Evolutionary conservation across 768 basidiomycete genomes (phyloP).

Genomic region (Coprinopsis sp.): DNA sequence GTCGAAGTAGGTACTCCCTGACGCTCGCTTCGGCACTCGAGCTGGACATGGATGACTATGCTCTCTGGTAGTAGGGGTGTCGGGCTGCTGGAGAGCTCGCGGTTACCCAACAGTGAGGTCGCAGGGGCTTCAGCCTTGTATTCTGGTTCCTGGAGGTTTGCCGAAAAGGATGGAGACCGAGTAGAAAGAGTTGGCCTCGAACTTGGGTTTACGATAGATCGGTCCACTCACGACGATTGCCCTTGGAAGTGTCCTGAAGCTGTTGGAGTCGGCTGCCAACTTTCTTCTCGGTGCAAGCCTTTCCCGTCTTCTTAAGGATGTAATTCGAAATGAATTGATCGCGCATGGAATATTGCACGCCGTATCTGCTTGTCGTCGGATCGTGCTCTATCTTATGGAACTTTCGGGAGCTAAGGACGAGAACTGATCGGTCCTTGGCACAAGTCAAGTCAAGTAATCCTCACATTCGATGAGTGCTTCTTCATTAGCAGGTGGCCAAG

Average conservation of each 20-base stretch:
- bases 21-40: constrained; percentile 16
- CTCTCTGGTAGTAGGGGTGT: neutral
- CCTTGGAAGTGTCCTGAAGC: constrained; percentile 63
- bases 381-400: constrained; percentile 56
- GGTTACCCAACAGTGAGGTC: constrained; percentile 15
- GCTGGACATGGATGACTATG: constrained; percentile 19
- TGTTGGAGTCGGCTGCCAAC: constrained; percentile 78
- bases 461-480: constrained; percentile 67
- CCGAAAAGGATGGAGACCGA: neutral
- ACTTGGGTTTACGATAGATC: neutral
- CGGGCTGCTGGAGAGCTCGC: constrained; percentile 6
- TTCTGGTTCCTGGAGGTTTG: constrained; percentile 9
- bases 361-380: constrained; percentile 54
- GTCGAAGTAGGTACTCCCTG: neutral
- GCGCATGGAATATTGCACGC: constrained; percentile 71
- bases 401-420: constrained; percentile 45
- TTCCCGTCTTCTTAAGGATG: constrained; percentile 60
- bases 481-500: constrained; percentile 76
- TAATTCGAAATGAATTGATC: constrained; percentile 77
- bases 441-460: constrained; percentile 9
- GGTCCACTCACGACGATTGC: constrained; percentile 31
- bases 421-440: neutral
- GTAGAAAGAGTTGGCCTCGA: neutral
- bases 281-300: constrained; percentile 67
- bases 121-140: constrained; percentile 14